Percentiles rank a stretch among this genome's conserved stretches.
phyloP scores from a whole-genome alignment of 768 basidiomycete species.

The Tricholoma saponaceum region DNA sequence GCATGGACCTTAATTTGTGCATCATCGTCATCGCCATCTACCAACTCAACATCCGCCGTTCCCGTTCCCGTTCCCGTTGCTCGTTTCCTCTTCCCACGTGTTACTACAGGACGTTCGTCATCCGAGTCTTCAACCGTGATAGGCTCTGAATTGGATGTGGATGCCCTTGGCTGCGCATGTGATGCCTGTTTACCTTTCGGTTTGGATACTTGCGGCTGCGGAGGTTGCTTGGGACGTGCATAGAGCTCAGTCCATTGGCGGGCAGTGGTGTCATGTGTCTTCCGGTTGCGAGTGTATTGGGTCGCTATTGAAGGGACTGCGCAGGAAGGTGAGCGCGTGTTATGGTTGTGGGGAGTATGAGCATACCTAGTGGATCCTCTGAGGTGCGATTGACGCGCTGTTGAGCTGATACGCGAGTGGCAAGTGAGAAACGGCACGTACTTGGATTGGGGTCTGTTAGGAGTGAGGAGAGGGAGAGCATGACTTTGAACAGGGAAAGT shows the following conservation, averaged over 20 bases:
- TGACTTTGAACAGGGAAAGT: conserved; percentile 89
- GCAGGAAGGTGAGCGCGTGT: neutral
- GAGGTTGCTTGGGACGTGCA: conserved; percentile 32
- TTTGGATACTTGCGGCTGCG: conserved; percentile 19
- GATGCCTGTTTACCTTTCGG: conserved; percentile 34
- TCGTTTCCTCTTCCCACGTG: conserved; percentile 31
- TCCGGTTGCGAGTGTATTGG: conserved; percentile 61
- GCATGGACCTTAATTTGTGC: conserved; percentile 12
- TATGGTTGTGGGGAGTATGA: neutral
- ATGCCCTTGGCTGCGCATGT: conserved; percentile 14
- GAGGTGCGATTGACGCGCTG: conserved; percentile 10
- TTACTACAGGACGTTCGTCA: conserved; percentile 11
- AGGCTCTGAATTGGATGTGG: conserved; percentile 7
- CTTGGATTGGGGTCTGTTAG: conserved; percentile 93
- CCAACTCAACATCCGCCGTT: conserved; percentile 23
- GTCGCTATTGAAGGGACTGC: conserved; percentile 70
- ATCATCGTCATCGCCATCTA: conserved; percentile 23
- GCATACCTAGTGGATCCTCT: conserved; percentile 72
- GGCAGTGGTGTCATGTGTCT: conserved; percentile 72
- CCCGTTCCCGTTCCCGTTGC: conserved; percentile 17
- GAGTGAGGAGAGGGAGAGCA: conserved; percentile 88
- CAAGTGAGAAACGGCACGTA: conserved; percentile 32
- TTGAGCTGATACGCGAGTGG: neutral
- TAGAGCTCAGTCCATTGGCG: conserved; percentile 74
- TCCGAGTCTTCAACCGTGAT: conserved; percentile 28